Conservation (phyloP, 1,284 basidiomycete species). For the Cutaneotrichosporon sp. region DNA sequence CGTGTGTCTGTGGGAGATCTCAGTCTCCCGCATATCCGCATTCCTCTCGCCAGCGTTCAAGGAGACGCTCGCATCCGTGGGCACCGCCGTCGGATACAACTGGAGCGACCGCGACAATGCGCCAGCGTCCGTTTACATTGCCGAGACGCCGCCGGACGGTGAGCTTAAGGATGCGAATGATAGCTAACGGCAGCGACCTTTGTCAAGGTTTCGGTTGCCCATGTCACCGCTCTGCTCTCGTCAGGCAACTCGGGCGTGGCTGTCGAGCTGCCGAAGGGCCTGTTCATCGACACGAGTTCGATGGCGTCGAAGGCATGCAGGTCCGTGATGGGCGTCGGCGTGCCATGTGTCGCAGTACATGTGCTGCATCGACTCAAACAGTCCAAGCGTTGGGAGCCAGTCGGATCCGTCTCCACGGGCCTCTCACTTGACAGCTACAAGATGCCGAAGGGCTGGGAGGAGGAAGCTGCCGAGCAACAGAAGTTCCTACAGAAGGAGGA, state of each 20-base stretch:
- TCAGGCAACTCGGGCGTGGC: constrained; percentile 61
- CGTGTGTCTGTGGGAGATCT: constrained; percentile 84
- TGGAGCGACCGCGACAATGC: constrained; percentile 75
- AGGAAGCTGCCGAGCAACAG: constrained; percentile 60
- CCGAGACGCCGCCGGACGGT: constrained; percentile 73
- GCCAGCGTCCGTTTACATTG: constrained; percentile 67
- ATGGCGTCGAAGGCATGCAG: constrained; percentile 62
- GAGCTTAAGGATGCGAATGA: constrained; percentile 34
- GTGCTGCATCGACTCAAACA: constrained; percentile 24
- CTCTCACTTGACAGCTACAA: constrained; percentile 67
- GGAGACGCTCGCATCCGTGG: constrained; percentile 59
- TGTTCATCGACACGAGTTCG: constrained; percentile 70
- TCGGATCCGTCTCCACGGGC: constrained; percentile 61
- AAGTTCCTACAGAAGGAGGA: constrained; percentile 74
- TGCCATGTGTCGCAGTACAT: constrained; percentile 29
- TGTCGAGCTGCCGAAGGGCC: constrained; percentile 61
- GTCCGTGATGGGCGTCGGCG: constrained; percentile 32
- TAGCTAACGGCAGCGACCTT: constrained; percentile 62
- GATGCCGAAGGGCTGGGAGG: constrained; percentile 62
- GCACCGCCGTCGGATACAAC: constrained; percentile 65
- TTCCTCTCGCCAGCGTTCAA: constrained; percentile 62
- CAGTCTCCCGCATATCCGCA: constrained; percentile 63
- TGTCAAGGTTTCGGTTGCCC: constrained; percentile 62
- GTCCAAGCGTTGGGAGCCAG: constrained; percentile 65
- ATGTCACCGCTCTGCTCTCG: constrained; percentile 61